A percentile compares a stretch with the other conserved stretches of the same genome.
Evolutionary conservation across 2,329 filamentous ascomycete species (phyloP).

Genomic region (Venturia oleaginea): DNA sequence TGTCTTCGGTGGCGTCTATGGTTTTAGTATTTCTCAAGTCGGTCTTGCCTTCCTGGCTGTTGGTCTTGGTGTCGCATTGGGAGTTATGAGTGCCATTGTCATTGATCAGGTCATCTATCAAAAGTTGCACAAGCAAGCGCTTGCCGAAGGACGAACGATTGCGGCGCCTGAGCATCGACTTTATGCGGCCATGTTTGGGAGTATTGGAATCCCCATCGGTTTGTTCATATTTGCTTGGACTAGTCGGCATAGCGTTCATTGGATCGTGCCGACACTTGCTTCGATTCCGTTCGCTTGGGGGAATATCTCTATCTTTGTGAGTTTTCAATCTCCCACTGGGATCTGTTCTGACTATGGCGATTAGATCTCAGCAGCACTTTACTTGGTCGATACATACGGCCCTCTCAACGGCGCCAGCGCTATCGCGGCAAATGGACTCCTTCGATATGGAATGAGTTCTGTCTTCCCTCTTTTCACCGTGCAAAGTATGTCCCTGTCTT

Average conservation of each 20-base stretch:
- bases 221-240: slow-evolving; percentile 35
- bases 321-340: slow-evolving; percentile 4
- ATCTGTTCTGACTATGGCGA: slow-evolving; percentile 5
- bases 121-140: slow-evolving; percentile 21
- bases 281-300: slow-evolving; percentile 22
- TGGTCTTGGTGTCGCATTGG: slow-evolving; percentile 24
- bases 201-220: slow-evolving; percentile 23
- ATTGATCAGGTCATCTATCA: slow-evolving; percentile 31
- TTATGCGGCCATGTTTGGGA: slow-evolving; percentile 27
- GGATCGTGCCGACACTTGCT: slow-evolving; percentile 29
- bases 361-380: slow-evolving; percentile 27
- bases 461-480: slow-evolving; percentile 54
- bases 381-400: slow-evolving; percentile 48
- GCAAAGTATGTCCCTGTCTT: slow-evolving; percentile 35
- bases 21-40: slow-evolving; percentile 22
- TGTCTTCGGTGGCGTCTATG: slow-evolving; percentile 25
- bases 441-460: slow-evolving; percentile 46
- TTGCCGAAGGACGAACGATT: slow-evolving; percentile 20
- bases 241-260: slow-evolving; percentile 26
- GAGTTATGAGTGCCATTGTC: slow-evolving; percentile 23
- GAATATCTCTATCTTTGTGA: slow-evolving; percentile 27
- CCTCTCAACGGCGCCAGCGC: slow-evolving; percentile 48
- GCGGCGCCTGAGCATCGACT: slow-evolving; percentile 28
- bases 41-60: slow-evolving; percentile 28
- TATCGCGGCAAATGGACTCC: slow-evolving; percentile 49